Evolutionary conservation across 495 filamentous ascomycete genomes (phyloP), one percentile per base, ranked within the genome.

Genomic region (Penicillium diatomitis): DNA sequence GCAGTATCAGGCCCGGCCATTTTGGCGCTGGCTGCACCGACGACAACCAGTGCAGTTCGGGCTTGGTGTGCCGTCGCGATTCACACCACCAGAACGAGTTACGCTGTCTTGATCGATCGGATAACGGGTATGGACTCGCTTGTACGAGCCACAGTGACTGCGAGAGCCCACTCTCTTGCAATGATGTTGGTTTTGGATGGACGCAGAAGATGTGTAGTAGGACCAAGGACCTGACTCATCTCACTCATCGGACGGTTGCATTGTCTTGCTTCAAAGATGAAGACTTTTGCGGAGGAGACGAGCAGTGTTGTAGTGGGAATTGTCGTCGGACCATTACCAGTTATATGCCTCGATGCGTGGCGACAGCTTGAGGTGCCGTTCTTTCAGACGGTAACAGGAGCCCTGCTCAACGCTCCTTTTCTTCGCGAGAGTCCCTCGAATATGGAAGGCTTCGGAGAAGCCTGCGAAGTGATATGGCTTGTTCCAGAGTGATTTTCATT

Each of bases 131-230:
- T 34, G 45, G 45, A 6, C 9, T 27, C 7, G 6, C 36, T 5
- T 47, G 45, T 37, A 39, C 34, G 10, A 27, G 33, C n/a, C 32
- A 47, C 10, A 32, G n/a, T 32, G 45, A 47, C 36, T 47, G 45
- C 5, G 36, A 47, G 6, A 8, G 4, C 32, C 45, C 45, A 33
- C 35, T 47, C 8, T 28, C 33, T n/a, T 47, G 45, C 36, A 47
- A 47, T 6, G 44, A 46, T 32, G 34, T 39, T 7, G 40, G 11
- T 8, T 10, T 47, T 9, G 28, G 28, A 36, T 35, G 36, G 6
- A 31, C 5, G n/a, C 6, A 8, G 34, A 47, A 39, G 31, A 39
- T 47, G 11, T 47, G 45, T 37, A 47, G 32, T 8, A 3, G 38
- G 36, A 11, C 12, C 10, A 31, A 32, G 4, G 45, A 47, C 31